Conservation (phyloP, 1,284 basidiomycete genomes). For the Rhodotorula sp. region DNA sequence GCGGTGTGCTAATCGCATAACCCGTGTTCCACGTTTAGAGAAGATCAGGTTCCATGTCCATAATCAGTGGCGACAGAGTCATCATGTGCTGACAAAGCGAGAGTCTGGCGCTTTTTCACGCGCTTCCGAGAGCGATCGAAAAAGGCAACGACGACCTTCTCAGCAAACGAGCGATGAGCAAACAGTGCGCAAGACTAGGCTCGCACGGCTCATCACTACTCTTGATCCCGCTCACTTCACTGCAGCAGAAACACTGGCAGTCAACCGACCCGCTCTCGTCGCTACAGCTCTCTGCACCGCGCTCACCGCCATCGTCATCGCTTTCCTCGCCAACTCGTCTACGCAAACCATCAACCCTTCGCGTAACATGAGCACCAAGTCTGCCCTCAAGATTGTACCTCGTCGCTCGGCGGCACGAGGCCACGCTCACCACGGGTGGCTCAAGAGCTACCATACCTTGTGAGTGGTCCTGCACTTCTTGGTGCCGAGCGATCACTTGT, state of each 20-base stretch:
- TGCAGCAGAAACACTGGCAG: background rate
- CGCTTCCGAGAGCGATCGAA: too few species aligned
- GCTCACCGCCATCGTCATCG: slow-evolving; percentile 4
- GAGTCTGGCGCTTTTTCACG: background rate
- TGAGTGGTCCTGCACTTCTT: background rate
- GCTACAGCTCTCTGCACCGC: background rate
- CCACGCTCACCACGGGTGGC: slow-evolving; percentile 79
- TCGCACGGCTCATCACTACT: too few species aligned
- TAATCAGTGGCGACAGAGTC: too few species aligned
- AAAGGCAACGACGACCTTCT: background rate
- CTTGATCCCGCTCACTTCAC: background rate
- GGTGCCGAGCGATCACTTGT: background rate
- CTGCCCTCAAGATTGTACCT: slow-evolving; percentile 38
- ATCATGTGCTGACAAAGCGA: too few species aligned
- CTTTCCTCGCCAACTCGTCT: background rate
- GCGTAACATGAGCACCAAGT: slow-evolving; percentile 1
- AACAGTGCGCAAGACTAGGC: background rate
- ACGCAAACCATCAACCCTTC: background rate
- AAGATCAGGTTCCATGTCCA: too few species aligned
- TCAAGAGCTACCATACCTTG: slow-evolving; percentile 57
- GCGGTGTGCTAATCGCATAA: too few species aligned
- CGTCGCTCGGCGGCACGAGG: slow-evolving; percentile 56
- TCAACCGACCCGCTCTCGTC: background rate
- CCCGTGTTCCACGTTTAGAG: too few species aligned
- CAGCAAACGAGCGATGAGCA: background rate